Conservation (phyloP, 2,329 filamentous ascomycete species). For the Neophaeococcomyces mojaviensis region DNA sequence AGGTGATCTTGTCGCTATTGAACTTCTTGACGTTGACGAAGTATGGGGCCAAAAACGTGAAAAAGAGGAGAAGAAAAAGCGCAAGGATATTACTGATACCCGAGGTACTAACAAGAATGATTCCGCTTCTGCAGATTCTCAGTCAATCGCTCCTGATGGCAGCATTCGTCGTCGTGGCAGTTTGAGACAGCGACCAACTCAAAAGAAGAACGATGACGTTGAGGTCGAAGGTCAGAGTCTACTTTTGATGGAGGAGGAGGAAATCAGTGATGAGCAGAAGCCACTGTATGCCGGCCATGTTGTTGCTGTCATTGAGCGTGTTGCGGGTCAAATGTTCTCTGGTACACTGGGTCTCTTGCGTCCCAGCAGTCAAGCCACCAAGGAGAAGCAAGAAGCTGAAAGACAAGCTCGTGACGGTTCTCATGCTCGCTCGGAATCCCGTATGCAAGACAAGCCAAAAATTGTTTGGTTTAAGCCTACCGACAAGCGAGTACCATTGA, state of each 20-base stretch:
- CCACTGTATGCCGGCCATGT: constrained; percentile 94
- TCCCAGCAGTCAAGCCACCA: constrained; percentile 95
- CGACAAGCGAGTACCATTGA: constrained; percentile 95
- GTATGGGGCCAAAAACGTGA: constrained; percentile 98
- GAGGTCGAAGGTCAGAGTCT: constrained; percentile 97
- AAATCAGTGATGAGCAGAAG: constrained; percentile 97
- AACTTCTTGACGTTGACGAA: constrained; percentile 94
- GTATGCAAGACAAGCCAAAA: constrained; percentile 93
- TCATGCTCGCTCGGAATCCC: constrained; percentile 62
- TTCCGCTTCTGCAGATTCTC: constrained; percentile 55
- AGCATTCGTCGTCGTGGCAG: constrained; percentile 88
- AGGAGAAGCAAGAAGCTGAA: constrained; percentile 98
- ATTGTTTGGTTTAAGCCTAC: constrained; percentile 99
- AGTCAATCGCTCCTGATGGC: constrained; percentile 60
- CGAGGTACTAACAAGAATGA: constrained; percentile 61
- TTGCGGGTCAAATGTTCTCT: constrained; percentile 98
- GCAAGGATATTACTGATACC: constrained; percentile 95
- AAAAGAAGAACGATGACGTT: constrained; percentile 99
- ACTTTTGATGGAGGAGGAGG: constrained; percentile 92
- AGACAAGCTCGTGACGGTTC: constrained; percentile 80
- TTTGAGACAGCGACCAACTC: constrained; percentile 89
- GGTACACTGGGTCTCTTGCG: constrained; percentile 88
- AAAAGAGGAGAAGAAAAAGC: constrained; percentile 99
- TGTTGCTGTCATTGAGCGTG: constrained; percentile 92
- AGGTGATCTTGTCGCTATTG: constrained; percentile 89